These are phyloP conservation scores for Phytophthora melonis DNA, from an alignment of 352 stramenopile genomes.

Conservation along the genomic window DNA sequence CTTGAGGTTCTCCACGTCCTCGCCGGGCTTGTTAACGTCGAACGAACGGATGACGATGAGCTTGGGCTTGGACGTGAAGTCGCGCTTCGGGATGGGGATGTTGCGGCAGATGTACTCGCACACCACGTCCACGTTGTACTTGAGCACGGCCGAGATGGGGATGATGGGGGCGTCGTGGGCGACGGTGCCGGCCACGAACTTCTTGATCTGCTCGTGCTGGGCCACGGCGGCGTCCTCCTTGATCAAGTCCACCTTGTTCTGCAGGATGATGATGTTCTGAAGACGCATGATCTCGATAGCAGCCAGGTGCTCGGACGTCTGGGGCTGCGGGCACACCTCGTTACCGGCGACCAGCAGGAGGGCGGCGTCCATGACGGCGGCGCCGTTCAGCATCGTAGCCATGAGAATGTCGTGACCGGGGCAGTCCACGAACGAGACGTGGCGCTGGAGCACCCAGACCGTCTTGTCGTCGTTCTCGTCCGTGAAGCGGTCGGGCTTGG, in stretches of 20 bases:
- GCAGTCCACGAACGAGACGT: slow-evolving; percentile 99
- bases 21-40: slow-evolving; percentile 99
- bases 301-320: slow-evolving; percentile 99
- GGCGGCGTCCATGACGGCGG: slow-evolving; percentile 99
- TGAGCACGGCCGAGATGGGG: slow-evolving; percentile 99
- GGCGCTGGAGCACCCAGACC: slow-evolving; percentile 93
- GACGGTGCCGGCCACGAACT: slow-evolving; percentile 90
- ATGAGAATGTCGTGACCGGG: slow-evolving; percentile 99
- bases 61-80: slow-evolving; percentile 98
- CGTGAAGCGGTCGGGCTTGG: slow-evolving; percentile 87
- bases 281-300: slow-evolving; percentile 99
- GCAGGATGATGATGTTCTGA: slow-evolving; percentile 99
- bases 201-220: slow-evolving; percentile 98
- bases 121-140: slow-evolving; percentile 99
- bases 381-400: slow-evolving; percentile 99
- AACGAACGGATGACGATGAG: slow-evolving; percentile 99
- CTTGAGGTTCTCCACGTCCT: slow-evolving; percentile 98
- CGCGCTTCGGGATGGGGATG: slow-evolving; percentile 97
- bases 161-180: slow-evolving; percentile 99
- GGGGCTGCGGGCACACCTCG: slow-evolving; percentile 99
- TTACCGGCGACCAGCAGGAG: slow-evolving; percentile 98
- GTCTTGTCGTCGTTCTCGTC: slow-evolving; percentile 91
- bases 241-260: slow-evolving; percentile 99
- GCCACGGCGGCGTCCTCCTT: slow-evolving; percentile 98
- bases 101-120: slow-evolving; percentile 99